These are phyloP conservation scores for Mycena amicta DNA, from an alignment of 768 basidiomycete species.

Conservation along the genomic window DNA sequence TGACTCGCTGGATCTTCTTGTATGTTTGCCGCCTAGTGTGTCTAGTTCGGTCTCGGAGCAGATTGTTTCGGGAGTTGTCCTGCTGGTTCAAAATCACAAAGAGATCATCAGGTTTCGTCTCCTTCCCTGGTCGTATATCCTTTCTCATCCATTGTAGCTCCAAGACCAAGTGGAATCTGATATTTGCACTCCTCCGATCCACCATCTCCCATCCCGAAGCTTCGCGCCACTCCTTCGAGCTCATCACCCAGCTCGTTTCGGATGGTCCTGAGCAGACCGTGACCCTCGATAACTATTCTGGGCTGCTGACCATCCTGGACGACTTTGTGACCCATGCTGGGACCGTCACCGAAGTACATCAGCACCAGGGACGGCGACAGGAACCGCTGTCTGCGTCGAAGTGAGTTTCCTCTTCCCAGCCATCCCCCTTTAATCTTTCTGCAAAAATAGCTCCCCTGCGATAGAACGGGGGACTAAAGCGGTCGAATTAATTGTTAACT, in stretches of 20 bases:
- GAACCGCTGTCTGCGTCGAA: conserved; percentile 53
- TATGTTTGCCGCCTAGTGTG: conserved; percentile 75
- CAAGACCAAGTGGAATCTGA: conserved; percentile 94
- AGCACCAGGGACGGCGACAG: conserved; percentile 52
- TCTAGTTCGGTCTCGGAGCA: conserved; percentile 89
- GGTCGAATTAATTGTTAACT: conserved; percentile 74
- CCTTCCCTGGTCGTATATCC: neutral
- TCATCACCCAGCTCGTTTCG: conserved; percentile 65
- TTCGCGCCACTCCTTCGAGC: conserved; percentile 79
- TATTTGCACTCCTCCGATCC: conserved; percentile 84
- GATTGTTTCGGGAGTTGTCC: conserved; percentile 77
- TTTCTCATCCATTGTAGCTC: conserved; percentile 51
- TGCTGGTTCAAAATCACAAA: conserved; percentile 77
- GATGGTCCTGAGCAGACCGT: conserved; percentile 66
- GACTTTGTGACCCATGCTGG: conserved; percentile 84
- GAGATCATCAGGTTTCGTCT: conserved; percentile 66
- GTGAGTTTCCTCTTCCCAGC: conserved; percentile 36
- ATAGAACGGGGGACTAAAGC: conserved; percentile 83
- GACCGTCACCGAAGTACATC: conserved; percentile 56
- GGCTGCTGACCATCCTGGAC: conserved; percentile 79
- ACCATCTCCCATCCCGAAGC: conserved; percentile 88
- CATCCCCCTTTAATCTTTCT: conserved; percentile 5
- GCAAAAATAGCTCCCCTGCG: conserved; percentile 59
- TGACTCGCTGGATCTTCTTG: conserved; percentile 88
- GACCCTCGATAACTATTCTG: conserved; percentile 76